Evolutionary conservation across 257 asterid species (phyloP).

Genomic region (Solanum bulbocastanum): DNA sequence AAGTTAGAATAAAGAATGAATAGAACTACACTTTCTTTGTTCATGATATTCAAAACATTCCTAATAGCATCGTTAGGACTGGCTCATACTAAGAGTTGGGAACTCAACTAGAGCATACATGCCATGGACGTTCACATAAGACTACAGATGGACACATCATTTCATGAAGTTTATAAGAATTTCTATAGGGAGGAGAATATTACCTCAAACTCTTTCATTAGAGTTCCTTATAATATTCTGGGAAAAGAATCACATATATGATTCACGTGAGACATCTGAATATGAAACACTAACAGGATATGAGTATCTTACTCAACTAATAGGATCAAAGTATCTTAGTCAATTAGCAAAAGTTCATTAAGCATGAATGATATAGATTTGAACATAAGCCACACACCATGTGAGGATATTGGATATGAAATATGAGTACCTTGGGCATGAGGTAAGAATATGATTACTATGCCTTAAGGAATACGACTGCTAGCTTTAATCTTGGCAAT

Average conservation of each 20-base stretch:
- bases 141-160: not conserved
- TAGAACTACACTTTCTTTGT: not conserved
- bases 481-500: not conserved
- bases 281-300: not conserved
- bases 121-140: not conserved
- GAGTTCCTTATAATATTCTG: not conserved
- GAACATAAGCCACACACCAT: not conserved
- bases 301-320: too few relatives aligned
- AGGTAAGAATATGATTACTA: not conserved
- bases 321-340: too few relatives aligned
- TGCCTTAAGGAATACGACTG: not conserved
- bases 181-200: not conserved
- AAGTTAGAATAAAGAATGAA: not conserved
- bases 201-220: not conserved
- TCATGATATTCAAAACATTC: not conserved
- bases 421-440: not conserved
- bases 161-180: too few relatives aligned
- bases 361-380: not conserved
- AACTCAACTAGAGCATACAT: not conserved
- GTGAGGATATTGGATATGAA: not conserved
- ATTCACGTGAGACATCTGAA: not conserved
- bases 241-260: not conserved
- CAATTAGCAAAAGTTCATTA: not conserved
- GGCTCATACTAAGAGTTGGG: not conserved
- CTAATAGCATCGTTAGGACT: too few relatives aligned